Evolutionary conservation across 768 basidiomycete species (phyloP).

Genomic region (Nevesoporus exiguus): DNA sequence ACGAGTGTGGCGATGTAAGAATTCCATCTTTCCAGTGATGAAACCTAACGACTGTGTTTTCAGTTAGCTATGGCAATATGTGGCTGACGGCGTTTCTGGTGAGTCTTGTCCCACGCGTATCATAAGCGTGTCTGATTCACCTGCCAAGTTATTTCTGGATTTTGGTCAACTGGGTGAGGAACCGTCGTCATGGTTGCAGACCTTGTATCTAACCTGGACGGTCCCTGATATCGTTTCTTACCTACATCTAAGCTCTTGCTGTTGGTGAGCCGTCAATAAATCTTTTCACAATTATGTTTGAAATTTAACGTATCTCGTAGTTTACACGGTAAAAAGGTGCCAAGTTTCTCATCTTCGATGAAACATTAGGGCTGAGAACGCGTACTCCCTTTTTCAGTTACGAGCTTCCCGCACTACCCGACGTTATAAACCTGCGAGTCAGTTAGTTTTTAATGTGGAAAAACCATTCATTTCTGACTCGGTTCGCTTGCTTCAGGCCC

Average conservation of each 20-base stretch:
- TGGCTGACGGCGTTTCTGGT: slow-evolving; percentile 46
- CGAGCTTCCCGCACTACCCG: slow-evolving; percentile 38
- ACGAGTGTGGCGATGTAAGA: slow-evolving; percentile 60
- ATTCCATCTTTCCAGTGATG: slow-evolving; percentile 4
- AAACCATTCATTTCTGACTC: not conserved
- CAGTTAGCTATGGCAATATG: slow-evolving; percentile 56
- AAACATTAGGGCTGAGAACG: not conserved
- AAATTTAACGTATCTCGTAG: slow-evolving; percentile 25
- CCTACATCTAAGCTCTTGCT: slow-evolving; percentile 32
- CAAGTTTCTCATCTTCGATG: slow-evolving; percentile 2
- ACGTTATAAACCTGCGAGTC: slow-evolving; percentile 46
- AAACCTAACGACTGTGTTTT: not conserved
- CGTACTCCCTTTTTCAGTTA: slow-evolving; percentile 30
- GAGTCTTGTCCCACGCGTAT: slow-evolving; percentile 14
- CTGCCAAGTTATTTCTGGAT: slow-evolving; percentile 41
- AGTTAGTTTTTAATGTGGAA: slow-evolving; percentile 7
- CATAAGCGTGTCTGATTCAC: not conserved
- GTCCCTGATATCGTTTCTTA: slow-evolving; percentile 1
- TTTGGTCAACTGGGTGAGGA: slow-evolving; percentile 50
- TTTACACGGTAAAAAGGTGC: slow-evolving; percentile 45
- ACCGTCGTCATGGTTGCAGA: not conserved
- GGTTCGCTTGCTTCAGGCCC: slow-evolving; percentile 29
- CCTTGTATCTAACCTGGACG: not conserved
- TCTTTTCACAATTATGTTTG: not conserved
- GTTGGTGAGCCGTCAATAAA: slow-evolving; percentile 30